Evolutionary conservation across 2,329 filamentous ascomycete genomes (phyloP).

Genomic region (Cephalotrichum gorgonifer): DNA sequence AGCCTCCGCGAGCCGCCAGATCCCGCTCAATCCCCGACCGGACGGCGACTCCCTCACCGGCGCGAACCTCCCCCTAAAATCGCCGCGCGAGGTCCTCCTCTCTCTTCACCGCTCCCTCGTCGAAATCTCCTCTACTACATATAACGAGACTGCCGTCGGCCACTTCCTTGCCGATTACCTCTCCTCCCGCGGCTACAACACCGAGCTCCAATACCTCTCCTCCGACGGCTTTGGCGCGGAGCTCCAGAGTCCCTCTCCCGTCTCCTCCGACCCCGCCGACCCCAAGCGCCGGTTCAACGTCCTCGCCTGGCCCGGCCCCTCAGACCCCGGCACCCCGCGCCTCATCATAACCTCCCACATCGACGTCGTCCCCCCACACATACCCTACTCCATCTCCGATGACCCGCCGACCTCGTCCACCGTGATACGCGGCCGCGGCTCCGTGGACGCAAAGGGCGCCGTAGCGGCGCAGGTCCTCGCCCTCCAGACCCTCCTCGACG

Average conservation of each 20-base stretch:
- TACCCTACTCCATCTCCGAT: conserved; percentile 52
- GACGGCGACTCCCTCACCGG: background rate
- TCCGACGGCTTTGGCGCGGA: too few relatives aligned
- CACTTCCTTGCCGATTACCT: conserved; percentile 61
- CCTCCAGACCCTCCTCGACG: conserved; percentile 40
- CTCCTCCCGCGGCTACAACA: conserved; percentile 30
- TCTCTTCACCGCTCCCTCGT: conserved; percentile 67
- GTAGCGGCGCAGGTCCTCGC: conserved; percentile 68
- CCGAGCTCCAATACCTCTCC: conserved; percentile 30
- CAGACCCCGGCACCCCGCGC: conserved; percentile 36
- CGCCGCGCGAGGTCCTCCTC: conserved; percentile 45
- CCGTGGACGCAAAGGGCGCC: conserved; percentile 60
- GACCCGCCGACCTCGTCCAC: conserved; percentile 31
- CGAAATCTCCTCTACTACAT: conserved; percentile 60
- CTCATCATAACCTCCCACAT: conserved; percentile 73
- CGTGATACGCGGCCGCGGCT: conserved; percentile 61
- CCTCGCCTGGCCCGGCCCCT: conserved; percentile 50
- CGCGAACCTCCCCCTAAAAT: background rate
- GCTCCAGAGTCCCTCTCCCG: too few relatives aligned
- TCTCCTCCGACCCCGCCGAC: conserved; percentile 11
- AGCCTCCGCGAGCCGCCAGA: background rate
- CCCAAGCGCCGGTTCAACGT: conserved; percentile 62
- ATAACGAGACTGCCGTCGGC: conserved; percentile 58
- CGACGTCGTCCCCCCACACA: conserved; percentile 65
- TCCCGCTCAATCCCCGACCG: background rate